Base-by-base conservation (phyloP, 768 basidiomycete genomes). In the Rhodotorula diobovata region DNA sequence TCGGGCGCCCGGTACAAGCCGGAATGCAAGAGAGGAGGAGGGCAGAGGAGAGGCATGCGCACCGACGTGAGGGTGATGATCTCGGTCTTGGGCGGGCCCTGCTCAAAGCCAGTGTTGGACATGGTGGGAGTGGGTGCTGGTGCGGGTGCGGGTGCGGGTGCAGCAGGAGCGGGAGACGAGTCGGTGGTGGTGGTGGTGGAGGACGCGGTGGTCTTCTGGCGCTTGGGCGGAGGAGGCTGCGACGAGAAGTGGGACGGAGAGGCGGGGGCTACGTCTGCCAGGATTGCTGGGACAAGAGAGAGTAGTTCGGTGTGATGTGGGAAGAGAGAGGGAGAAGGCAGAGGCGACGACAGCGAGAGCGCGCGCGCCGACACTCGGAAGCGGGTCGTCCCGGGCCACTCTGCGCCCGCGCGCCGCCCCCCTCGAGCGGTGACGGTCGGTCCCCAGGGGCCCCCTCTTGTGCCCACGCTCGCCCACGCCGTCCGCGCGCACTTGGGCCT, bases 41-140 rank as follows among this genome's bases (percentile, higher is more conserved):
- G 4, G 23, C n/a, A 23, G 18, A 5, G 16, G 2, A 9, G 9
- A 34, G 25, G 21, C 9, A 9, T 10, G 39, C 70, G 23, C 28
- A 71, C 70, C 5, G 61, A 63, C 25, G 73, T 75, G 51, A 75
- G 62, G 23, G 73, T 75, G 51, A 75, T 64, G 32, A 75, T 75
- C 61, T 74, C 67, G 45, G 71, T 67, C 50, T 56, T 58, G 66
- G 66, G 66, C 18, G 62, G 58, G 14, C 35, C 43, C 41, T 63
- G 16, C 32, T 71, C 65, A 54, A 66, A 28, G 8, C 65, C 64
- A 50, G 54, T 56, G 60, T 58, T 41, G 45, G 57, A 45, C 70
- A 71, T 71, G 66, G 28, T 63, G 28, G 56, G 20, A n/a, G 45
- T 25, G 3, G 30, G 23, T 23, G 32, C 2, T 37, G 70, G 65